Evolutionary conservation across 1,284 basidiomycete genomes (phyloP).

Genomic region (Cryptococcus sp.): DNA sequence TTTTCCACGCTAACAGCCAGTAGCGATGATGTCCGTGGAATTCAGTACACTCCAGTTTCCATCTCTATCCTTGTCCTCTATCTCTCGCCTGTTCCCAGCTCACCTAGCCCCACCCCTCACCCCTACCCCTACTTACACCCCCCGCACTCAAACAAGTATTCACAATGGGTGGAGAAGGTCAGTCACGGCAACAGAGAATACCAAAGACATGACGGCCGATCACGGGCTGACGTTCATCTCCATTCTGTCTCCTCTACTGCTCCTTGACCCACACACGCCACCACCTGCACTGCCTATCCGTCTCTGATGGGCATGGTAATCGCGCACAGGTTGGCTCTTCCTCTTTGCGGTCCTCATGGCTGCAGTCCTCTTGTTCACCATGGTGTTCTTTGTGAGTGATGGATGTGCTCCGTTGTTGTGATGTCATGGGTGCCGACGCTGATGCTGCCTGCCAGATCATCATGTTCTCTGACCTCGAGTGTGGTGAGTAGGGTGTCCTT

Average conservation of each 20-base stretch:
- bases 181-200: slow-evolving; percentile 6
- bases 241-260: background rate
- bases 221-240: background rate
- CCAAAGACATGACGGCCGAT: background rate
- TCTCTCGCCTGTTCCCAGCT: background rate
- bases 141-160: background rate
- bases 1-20: background rate
- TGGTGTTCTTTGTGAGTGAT: slow-evolving; percentile 91
- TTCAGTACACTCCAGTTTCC: too few relatives aligned
- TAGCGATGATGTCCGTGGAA: too few relatives aligned
- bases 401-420: slow-evolving; percentile 1
- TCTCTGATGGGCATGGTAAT: background rate
- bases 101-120: background rate
- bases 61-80: background rate
- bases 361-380: slow-evolving; percentile 88
- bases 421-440: background rate
- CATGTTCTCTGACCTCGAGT: slow-evolving; percentile 98
- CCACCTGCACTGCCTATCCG: background rate
- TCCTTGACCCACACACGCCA: background rate
- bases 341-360: slow-evolving; percentile 89
- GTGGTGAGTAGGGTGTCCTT: slow-evolving; percentile 52
- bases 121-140: background rate
- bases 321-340: slow-evolving; percentile 77
- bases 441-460: slow-evolving; percentile 70
- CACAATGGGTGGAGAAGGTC: slow-evolving; percentile 49